Percentiles rank a stretch among this genome's conserved stretches.
Conservation (phyloP, 2,329 filamentous ascomycete species). For the Aspergillus floridensis region DNA sequence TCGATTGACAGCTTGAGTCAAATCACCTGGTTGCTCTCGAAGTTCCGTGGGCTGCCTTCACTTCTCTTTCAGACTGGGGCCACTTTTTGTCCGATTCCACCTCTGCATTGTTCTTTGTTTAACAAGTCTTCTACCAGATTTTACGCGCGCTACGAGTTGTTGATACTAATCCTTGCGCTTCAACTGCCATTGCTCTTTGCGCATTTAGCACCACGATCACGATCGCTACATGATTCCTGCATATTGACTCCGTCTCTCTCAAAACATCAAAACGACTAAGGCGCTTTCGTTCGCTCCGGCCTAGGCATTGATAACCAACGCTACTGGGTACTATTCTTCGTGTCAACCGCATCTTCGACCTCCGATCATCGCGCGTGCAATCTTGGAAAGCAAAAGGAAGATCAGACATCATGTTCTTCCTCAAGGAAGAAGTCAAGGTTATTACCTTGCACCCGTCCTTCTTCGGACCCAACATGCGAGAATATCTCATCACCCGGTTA, state of each 20-base stretch:
- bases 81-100: neutral
- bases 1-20: conserved; percentile 4
- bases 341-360: neutral
- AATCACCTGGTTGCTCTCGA: conserved; percentile 3
- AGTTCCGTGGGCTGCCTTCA: neutral
- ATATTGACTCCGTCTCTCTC: neutral
- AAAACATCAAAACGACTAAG: neutral
- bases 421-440: conserved; percentile 92
- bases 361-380: neutral
- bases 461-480: conserved; percentile 90
- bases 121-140: neutral
- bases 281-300: neutral
- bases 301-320: neutral
- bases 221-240: neutral
- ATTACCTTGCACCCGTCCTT: conserved; percentile 96
- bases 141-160: conserved; percentile 2
- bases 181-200: neutral
- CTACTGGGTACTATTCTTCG: neutral
- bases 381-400: neutral
- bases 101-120: neutral
- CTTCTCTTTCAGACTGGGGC: neutral
- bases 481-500: conserved; percentile 84
- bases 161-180: conserved; percentile 8
- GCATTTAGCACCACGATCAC: conserved; percentile 3
- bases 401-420: conserved; percentile 78